Conservation (phyloP, 2,329 filamentous ascomycete genomes). For the Sclerotiophoma versabilis region DNA sequence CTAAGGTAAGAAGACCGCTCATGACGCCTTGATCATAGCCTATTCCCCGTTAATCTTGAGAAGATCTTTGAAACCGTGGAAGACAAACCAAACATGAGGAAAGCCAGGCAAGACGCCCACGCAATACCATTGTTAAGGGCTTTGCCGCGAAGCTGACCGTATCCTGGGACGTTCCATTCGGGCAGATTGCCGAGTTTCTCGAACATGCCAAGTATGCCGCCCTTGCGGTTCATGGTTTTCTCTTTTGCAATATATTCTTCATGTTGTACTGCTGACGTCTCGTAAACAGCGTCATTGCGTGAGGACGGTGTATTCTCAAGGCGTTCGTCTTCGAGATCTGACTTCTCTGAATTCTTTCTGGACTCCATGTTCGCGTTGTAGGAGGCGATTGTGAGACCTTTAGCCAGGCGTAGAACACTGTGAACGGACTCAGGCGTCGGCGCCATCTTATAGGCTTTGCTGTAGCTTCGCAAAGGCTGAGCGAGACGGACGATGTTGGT, state of each 20-base stretch:
- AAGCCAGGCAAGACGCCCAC: slow-evolving; percentile 32
- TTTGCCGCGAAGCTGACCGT: slow-evolving; percentile 19
- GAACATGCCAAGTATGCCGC: slow-evolving; percentile 8
- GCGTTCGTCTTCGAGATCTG: slow-evolving; percentile 2
- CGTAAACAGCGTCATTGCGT: background rate
- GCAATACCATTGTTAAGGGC: slow-evolving; percentile 25
- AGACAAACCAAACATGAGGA: slow-evolving; percentile 48
- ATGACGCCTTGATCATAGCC: slow-evolving; percentile 72
- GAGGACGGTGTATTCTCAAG: background rate
- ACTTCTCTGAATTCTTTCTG: slow-evolving; percentile 5
- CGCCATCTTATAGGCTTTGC: slow-evolving; percentile 3
- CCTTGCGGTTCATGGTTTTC: slow-evolving; percentile 2
- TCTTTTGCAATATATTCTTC: slow-evolving; percentile 3
- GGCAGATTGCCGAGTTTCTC: slow-evolving; percentile 23
- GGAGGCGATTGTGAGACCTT: slow-evolving; percentile 8
- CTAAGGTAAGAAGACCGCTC: slow-evolving; percentile 69
- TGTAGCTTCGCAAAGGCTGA: background rate
- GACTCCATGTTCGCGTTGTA: slow-evolving; percentile 5
- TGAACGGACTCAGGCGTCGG: slow-evolving; percentile 5
- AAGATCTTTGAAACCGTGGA: background rate
- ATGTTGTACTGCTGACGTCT: background rate
- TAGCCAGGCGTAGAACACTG: background rate
- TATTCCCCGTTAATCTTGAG: background rate
- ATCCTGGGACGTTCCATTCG: slow-evolving; percentile 26
- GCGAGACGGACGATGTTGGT: background rate